Conservation (phyloP, 2,329 filamentous ascomycete genomes). For the Rutstroemia sp. region DNA sequence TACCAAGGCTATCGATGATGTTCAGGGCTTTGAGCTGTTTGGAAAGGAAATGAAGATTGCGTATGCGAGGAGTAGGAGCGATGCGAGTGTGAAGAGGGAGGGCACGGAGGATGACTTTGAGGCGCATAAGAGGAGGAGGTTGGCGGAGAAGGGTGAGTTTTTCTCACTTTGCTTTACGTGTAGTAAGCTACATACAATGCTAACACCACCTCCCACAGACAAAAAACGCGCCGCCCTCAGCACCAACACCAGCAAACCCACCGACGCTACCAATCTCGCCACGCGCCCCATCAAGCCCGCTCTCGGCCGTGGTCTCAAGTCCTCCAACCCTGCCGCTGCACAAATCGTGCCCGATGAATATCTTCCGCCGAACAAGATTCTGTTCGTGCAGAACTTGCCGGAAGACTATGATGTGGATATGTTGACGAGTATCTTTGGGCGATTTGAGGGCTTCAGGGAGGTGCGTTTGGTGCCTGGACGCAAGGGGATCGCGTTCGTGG, state of each 20-base stretch:
- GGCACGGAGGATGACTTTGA: constrained; percentile 79
- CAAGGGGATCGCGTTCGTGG: constrained; percentile 87
- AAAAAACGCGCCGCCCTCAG: constrained; percentile 69
- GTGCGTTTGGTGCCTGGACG: constrained; percentile 82
- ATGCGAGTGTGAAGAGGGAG: constrained; percentile 72
- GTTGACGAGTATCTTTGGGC: constrained; percentile 72
- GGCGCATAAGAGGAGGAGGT: constrained; percentile 70
- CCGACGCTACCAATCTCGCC: constrained; percentile 34
- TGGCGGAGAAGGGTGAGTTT: constrained; percentile 78
- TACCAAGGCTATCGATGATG: constrained; percentile 72
- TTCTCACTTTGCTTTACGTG: too few relatives aligned
- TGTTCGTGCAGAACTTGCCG: constrained; percentile 89
- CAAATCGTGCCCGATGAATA: constrained; percentile 94
- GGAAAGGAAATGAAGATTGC: constrained; percentile 84
- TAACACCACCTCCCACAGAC: constrained; percentile 33
- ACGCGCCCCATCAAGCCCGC: constrained; percentile 60
- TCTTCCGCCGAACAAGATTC: constrained; percentile 91
- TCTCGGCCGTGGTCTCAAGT: constrained; percentile 69
- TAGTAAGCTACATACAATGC: neutral
- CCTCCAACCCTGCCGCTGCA: constrained; percentile 58
- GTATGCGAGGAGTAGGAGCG: constrained; percentile 75
- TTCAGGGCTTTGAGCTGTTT: constrained; percentile 89
- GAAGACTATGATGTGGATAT: constrained; percentile 77
- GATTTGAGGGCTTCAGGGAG: constrained; percentile 92
- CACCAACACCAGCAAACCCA: constrained; percentile 65